Percentiles rank a stretch among this genome's conserved stretches.
phyloP scores from a whole-genome alignment of 2,329 filamentous ascomycete genomes.

The Hypoxylon sp. region DNA sequence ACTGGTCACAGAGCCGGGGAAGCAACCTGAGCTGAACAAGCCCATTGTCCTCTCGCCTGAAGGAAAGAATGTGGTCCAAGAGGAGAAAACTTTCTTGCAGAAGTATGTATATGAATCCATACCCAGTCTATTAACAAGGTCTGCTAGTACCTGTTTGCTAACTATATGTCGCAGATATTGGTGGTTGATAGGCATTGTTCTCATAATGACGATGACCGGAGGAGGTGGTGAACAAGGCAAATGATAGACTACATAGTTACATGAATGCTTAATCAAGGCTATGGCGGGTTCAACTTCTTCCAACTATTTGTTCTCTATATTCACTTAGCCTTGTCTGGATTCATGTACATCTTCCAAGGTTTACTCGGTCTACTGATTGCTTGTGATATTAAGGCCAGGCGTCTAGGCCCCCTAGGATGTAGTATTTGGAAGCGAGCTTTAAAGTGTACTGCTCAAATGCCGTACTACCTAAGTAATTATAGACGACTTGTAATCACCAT shows the following conservation, averaged over 20 bases:
- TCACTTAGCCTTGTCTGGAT: background rate
- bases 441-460: background rate
- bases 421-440: background rate
- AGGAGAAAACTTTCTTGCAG: conserved; percentile 76
- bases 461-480: background rate
- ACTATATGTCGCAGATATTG: conserved; percentile 69
- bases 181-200: conserved; percentile 72
- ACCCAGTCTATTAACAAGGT: background rate
- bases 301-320: conserved; percentile 2
- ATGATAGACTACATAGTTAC: conserved; percentile 55
- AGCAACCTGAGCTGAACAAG: conserved; percentile 73
- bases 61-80: conserved; percentile 69
- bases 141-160: conserved; percentile 26
- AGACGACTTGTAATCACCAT: background rate
- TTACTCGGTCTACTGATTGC: background rate
- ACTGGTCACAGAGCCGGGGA: conserved; percentile 63
- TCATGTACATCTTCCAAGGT: background rate
- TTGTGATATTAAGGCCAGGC: background rate
- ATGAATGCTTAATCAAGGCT: conserved; percentile 22
- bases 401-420: background rate
- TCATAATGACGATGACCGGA: conserved; percentile 68
- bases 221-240: conserved; percentile 65
- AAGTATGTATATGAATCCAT: conserved; percentile 66
- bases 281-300: background rate
- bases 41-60: conserved; percentile 73